phyloP scores from a whole-genome alignment of 768 basidiomycete species.

The Russula abietina region DNA sequence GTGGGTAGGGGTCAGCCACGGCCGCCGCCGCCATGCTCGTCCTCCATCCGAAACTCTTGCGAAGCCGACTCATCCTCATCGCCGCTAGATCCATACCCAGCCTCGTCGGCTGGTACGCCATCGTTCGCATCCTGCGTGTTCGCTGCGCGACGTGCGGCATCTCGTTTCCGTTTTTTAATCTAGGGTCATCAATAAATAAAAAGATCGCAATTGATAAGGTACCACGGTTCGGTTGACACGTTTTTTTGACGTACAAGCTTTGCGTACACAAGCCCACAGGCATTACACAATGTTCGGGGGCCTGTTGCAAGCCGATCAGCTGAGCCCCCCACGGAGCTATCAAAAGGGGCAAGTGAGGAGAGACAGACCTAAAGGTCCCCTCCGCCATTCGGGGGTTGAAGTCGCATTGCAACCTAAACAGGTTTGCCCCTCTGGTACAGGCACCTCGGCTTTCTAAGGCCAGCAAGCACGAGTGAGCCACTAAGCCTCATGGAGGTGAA shows the following conservation, averaged over 20 bases:
- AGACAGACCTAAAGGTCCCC: conserved; percentile 69
- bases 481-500: conserved; percentile 14
- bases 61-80: conserved; percentile 26
- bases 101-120: conserved; percentile 14
- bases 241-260: conserved; percentile 51
- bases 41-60: conserved; percentile 26
- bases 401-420: conserved; percentile 81
- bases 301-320: conserved; percentile 34
- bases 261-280: conserved; percentile 81
- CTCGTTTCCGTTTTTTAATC: conserved; percentile 26
- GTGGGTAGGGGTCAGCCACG: conserved; percentile 22
- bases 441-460: conserved; percentile 37
- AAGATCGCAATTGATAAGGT: conserved; percentile 11
- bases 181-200: conserved; percentile 10
- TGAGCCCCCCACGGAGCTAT: conserved; percentile 13
- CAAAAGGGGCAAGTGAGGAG: background rate
- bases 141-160: conserved; percentile 21
- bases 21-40: conserved; percentile 13
- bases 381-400: conserved; percentile 81
- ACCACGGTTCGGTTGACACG: conserved; percentile 1
- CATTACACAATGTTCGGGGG: conserved; percentile 78
- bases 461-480: conserved; percentile 8
- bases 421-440: conserved; percentile 56
- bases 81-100: conserved; percentile 21
- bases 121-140: conserved; percentile 14